phyloP scores from a whole-genome alignment of 163 green algal species.

The Scenedesmus sp. region DNA sequence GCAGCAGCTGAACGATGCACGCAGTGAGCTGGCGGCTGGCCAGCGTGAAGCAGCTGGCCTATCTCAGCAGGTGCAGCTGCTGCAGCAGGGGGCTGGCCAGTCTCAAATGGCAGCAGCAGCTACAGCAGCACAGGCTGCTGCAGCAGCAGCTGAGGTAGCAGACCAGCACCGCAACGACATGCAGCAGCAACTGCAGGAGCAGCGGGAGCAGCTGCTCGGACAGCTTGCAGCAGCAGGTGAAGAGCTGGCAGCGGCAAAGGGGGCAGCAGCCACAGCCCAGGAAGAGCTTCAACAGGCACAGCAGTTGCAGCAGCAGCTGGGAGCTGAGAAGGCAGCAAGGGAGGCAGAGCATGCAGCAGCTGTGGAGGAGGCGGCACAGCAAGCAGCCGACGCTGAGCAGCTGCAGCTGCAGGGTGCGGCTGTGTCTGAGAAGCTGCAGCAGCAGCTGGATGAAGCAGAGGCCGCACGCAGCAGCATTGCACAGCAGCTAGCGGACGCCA shows the following conservation, averaged over 20 bases:
- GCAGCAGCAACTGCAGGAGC: constrained; percentile 18
- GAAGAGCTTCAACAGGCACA: not conserved
- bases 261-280: constrained; percentile 2
- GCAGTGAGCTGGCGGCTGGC: not conserved
- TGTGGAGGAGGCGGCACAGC: not conserved
- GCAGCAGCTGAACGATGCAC: not conserved
- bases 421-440: not conserved
- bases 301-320: constrained; percentile 39
- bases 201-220: not conserved
- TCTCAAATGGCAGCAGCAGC: constrained; percentile 46
- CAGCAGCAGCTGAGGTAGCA: constrained; percentile 26
- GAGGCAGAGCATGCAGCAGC: not conserved
- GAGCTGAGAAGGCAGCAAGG: not conserved
- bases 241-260: not conserved
- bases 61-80: constrained; percentile 39
- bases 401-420: constrained; percentile 9
- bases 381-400: not conserved
- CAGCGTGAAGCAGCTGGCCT: not conserved
- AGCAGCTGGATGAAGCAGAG: not conserved
- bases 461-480: constrained; percentile 21
- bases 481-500: not conserved
- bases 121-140: constrained; percentile 33
- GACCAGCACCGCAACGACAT: constrained; percentile 15
- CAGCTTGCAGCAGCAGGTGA: constrained; percentile 11
- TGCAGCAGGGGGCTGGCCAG: constrained; percentile 39